Evolutionary conservation across 2,329 filamentous ascomycete species (phyloP).

Genomic region (Ascochyta lentis): DNA sequence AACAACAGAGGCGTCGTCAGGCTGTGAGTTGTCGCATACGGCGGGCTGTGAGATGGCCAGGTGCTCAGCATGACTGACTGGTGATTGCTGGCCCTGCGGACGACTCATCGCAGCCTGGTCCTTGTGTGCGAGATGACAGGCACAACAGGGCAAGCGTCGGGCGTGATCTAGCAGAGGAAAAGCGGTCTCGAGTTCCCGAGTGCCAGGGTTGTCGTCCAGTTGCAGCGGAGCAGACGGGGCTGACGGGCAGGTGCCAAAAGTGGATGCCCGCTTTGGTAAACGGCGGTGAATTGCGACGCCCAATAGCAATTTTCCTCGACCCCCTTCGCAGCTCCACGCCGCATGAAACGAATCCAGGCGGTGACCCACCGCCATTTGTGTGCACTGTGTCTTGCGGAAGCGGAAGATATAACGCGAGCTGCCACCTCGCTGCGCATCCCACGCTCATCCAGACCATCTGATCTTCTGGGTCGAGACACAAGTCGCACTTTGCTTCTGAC

Average conservation of each 20-base stretch:
- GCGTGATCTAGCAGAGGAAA: constrained; percentile 28
- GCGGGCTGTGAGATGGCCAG: constrained; percentile 15
- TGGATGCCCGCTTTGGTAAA: constrained; percentile 29
- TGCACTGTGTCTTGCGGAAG: constrained; percentile 20
- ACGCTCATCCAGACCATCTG: constrained; percentile 35
- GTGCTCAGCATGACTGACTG: constrained; percentile 24
- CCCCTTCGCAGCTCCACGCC: constrained; percentile 39
- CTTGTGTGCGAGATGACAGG: constrained; percentile 23
- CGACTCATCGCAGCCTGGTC: constrained; percentile 36
- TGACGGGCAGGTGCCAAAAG: constrained; percentile 30
- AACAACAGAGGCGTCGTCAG: not conserved
- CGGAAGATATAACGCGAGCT: constrained; percentile 42
- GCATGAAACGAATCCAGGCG: constrained; percentile 38
- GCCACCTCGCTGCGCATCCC: constrained; percentile 34
- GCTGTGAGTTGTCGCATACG: constrained; percentile 4
- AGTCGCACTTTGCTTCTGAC: constrained; percentile 45
- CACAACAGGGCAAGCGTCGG: constrained; percentile 20
- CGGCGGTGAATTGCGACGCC: constrained; percentile 35
- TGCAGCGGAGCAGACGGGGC: constrained; percentile 30
- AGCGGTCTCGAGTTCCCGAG: constrained; percentile 34
- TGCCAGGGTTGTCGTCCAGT: constrained; percentile 30
- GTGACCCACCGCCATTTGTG: constrained; percentile 34
- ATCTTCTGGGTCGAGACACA: constrained; percentile 29
- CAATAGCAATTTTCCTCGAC: constrained; percentile 27
- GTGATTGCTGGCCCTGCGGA: constrained; percentile 27